Base-by-base conservation (phyloP, 2,329 filamentous ascomycete genomes). In the Cladophialophora exuberans region DNA sequence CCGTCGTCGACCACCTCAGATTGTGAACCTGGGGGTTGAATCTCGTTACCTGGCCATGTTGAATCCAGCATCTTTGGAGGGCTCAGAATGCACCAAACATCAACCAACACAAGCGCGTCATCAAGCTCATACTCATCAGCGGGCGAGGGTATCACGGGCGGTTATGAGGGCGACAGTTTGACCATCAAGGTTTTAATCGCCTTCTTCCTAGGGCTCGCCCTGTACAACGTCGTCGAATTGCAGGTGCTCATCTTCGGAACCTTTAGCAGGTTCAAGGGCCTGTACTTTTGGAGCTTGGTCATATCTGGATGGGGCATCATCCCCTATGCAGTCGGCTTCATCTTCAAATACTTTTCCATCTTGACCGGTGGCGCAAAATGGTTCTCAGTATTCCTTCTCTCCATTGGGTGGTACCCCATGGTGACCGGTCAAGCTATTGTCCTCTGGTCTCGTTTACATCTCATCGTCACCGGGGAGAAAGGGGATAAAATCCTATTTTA, bases 211-310 rank as follows among this genome's bases (percentile, higher is more conserved):
- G 75, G 71, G 5, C 68, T 80, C 39, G 71, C 76, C 31, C 75
- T 75, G 70, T 80, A 80, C 62, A 80, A 79, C 59, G 74, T 75
- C 39, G 65, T 78, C 41, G 78, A 80, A 54, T 72, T 80, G 23
- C 68, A 76, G 54, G 68, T 78, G 36, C 72, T 79, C 39, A 69
- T 79, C 52, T 78, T 78, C 47, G 71, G 75, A 56, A 79, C 76
- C 4, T 80, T 80, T 59, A 72, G 70, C 38, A 66, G 69, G 48
- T 76, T 74, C 44, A 68, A 65, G 23, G 76, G 77, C 3, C 68
- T 79, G 7, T 80, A 80, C 66, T 80, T 80, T 64, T 80, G 75
- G 73, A 76, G 73, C 57, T 59, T 79, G n/a, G 57, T 75, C 9
- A 72, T 76, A 1, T 73, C 74, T 9, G 68, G 70, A 10, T 46